These are phyloP conservation scores for Paradendryphiella salina DNA, from an alignment of 2,329 filamentous ascomycete species.

Conservation along the genomic window DNA sequence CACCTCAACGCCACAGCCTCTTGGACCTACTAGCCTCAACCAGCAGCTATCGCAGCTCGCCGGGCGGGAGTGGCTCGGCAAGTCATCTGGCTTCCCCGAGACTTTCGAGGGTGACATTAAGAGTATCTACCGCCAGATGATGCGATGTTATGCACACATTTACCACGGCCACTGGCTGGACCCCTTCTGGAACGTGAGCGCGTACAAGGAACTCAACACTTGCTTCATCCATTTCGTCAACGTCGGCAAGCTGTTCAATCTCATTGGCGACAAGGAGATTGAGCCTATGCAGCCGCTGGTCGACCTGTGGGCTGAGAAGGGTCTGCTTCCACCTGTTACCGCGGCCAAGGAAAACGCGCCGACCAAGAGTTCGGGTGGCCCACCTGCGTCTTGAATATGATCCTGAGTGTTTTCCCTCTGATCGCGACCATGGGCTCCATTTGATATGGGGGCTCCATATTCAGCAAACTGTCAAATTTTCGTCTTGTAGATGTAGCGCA, in stretches of 20 bases:
- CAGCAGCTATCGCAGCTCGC: conserved; percentile 64
- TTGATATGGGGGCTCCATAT: conserved; percentile 14
- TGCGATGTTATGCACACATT: conserved; percentile 58
- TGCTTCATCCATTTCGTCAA: conserved; percentile 60
- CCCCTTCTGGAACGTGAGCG: conserved; percentile 54
- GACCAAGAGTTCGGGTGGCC: conserved; percentile 23
- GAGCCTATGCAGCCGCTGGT: conserved; percentile 96
- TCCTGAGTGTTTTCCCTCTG: background rate
- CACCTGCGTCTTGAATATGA: conserved; percentile 15
- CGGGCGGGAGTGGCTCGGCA: conserved; percentile 81
- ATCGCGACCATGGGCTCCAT: conserved; percentile 5
- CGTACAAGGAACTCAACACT: conserved; percentile 57
- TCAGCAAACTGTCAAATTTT: conserved; percentile 13
- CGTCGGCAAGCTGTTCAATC: conserved; percentile 72
- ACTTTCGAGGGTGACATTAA: conserved; percentile 74
- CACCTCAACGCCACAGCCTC: conserved; percentile 49
- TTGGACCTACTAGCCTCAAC: conserved; percentile 53
- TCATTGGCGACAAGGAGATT: conserved; percentile 85
- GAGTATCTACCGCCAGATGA: conserved; percentile 60
- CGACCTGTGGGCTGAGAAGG: conserved; percentile 87
- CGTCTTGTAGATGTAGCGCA: conserved; percentile 15
- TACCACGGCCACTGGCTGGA: conserved; percentile 58
- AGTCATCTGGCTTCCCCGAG: conserved; percentile 71
- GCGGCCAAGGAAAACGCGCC: conserved; percentile 28
- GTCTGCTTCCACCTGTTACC: conserved; percentile 67